Evolutionary conservation across 306 rosid genomes (phyloP).

Genomic region (Rosa persica): DNA sequence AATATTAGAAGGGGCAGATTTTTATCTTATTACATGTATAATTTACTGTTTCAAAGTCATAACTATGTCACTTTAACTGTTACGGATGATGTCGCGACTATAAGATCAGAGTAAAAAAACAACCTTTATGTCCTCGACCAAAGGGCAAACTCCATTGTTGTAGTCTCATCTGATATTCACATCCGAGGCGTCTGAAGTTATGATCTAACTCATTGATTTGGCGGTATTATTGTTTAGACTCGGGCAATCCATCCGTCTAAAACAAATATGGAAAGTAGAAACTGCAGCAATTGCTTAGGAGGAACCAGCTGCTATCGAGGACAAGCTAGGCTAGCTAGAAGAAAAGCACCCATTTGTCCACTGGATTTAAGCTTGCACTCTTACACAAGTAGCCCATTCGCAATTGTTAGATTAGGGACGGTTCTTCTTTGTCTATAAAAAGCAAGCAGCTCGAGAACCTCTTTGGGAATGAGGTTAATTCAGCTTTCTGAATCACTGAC

Average conservation of each 20-base stretch:
- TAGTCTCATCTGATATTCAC: neutral
- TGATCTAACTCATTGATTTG: neutral
- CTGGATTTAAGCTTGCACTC: neutral
- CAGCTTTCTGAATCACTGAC: slow-evolving; percentile 24
- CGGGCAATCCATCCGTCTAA: neutral
- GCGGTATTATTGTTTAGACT: neutral
- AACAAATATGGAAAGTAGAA: slow-evolving; percentile 2
- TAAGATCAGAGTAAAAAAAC: neutral
- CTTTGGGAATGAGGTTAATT: slow-evolving; percentile 18
- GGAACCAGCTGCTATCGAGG: neutral
- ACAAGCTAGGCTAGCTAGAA: neutral
- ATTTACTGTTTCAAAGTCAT: neutral
- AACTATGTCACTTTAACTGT: neutral
- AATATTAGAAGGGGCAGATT: no score
- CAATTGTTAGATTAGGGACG: neutral
- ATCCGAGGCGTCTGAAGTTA: neutral
- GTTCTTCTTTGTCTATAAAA: slow-evolving; percentile 12
- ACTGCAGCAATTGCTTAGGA: neutral
- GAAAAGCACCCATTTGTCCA: neutral
- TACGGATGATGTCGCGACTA: neutral
- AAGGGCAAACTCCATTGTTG: neutral
- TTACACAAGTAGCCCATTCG: neutral
- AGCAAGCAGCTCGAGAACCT: slow-evolving; percentile 12
- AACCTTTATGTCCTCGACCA: neutral
- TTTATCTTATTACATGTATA: no score